phyloP scores from a whole-genome alignment of 2,329 filamentous ascomycete species.

The Colletotrichum lupini region DNA sequence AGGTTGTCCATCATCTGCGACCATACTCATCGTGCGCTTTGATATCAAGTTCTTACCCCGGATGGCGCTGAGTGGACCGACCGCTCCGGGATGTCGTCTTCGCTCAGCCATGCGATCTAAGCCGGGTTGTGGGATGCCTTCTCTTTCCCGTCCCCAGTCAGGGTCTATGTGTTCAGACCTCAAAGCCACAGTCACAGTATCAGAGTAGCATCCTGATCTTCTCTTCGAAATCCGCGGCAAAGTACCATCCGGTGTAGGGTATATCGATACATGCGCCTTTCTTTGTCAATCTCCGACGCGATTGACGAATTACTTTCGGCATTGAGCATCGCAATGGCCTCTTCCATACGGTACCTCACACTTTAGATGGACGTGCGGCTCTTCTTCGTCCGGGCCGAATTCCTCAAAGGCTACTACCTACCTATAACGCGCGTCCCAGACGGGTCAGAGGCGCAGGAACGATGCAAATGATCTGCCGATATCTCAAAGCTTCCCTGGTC shows the following conservation, averaged over 20 bases:
- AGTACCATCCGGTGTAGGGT: background rate
- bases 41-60: background rate
- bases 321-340: background rate
- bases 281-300: background rate
- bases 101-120: too few species aligned
- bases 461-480: background rate
- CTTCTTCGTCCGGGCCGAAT: background rate
- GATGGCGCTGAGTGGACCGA: background rate
- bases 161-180: background rate
- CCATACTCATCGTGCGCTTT: background rate
- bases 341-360: background rate
- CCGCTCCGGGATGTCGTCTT: too few species aligned
- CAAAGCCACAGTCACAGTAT: background rate
- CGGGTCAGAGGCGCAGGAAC: too few species aligned
- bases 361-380: background rate
- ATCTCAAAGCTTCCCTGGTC: background rate
- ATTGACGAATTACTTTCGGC: background rate
- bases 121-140: background rate
- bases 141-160: background rate
- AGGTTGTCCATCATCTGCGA: background rate
- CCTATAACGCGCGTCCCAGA: too few species aligned
- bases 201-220: background rate
- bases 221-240: background rate
- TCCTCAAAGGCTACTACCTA: background rate
- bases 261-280: background rate